Evolutionary conservation across 257 asterid genomes (phyloP), one percentile per base, ranked within the genome.

Genomic region (Penstemon newberryi): DNA sequence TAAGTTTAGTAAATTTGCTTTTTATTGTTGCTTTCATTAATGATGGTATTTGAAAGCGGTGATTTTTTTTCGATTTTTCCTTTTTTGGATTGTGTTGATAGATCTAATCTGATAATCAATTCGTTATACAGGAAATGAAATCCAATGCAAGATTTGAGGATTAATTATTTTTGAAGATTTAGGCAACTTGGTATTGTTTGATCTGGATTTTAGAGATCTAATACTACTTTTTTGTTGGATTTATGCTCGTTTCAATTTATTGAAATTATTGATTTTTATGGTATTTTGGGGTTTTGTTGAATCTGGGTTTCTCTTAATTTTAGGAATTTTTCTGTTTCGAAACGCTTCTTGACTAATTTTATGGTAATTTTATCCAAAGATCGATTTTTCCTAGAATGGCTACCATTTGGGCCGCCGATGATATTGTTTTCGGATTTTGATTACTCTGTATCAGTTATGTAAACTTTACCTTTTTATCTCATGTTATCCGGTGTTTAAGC

Each of bases 151-250:
- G 89, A 78, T 77, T 85, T 65, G 11, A 74, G 69, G 65, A 63
- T 79, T 77, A 51, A 46, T 67, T 63, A 71, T 10, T 44, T 79
- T 70, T 59, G 70, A 63, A 46, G 51, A 66, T 65, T 71, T 81
- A 38, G 60, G 58, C 69, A 71, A 7, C 37, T 78, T 80, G 83
- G 80, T 54, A 56, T 71, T 70, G 63, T 73, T 77, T 87, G 91
- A 87, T 90, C 93, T 84, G 1, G 85, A 73, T 73, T 66, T 65
- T 43, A 11, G 85, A 80, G 97, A 86, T 90, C 92, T 84, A 68
- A 44, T n/a, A n/a, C 8, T 25, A 52, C 46, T n/a, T 60, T 38
- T 43, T 69, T 71, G 52, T 37, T 66, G 33, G 68, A 70, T 77
- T 74, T 61, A 58, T 75, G 75, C 72, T 56, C 65, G 78, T 73